Conservation (phyloP, 2,329 filamentous ascomycete species). For the Talaromyces sp. region DNA sequence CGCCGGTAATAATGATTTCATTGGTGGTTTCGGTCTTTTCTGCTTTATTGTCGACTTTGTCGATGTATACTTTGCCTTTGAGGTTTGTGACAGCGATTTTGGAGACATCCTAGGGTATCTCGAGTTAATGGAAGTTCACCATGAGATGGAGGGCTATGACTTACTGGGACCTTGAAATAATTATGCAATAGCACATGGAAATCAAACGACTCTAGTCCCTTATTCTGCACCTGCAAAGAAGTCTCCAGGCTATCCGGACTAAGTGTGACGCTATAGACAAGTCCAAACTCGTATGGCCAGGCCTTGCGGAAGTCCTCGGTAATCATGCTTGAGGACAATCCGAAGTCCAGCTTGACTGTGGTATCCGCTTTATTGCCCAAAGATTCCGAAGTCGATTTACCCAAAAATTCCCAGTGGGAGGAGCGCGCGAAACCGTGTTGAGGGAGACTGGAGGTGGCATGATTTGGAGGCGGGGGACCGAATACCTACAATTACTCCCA, state of each 20-base stretch:
- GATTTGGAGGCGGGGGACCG: conserved; percentile 72
- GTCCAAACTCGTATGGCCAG: conserved; percentile 83
- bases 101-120: conserved; percentile 68
- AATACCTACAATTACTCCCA: conserved; percentile 59
- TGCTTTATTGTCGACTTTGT: conserved; percentile 71
- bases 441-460: conserved; percentile 72
- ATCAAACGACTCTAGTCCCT: conserved; percentile 77
- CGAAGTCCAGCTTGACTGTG: conserved; percentile 92
- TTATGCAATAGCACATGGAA: conserved; percentile 91
- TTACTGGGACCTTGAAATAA: conserved; percentile 76
- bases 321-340: conserved; percentile 71
- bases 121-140: not conserved
- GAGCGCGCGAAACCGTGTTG: conserved; percentile 95
- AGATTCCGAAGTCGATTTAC: conserved; percentile 48
- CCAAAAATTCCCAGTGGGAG: conserved; percentile 88
- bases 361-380: conserved; percentile 50
- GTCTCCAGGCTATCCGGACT: conserved; percentile 72
- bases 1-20: conserved; percentile 66
- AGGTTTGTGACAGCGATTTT: conserved; percentile 71
- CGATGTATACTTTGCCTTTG: conserved; percentile 69
- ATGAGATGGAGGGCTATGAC: conserved; percentile 25
- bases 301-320: conserved; percentile 63
- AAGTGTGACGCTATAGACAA: conserved; percentile 91
- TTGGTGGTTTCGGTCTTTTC: conserved; percentile 63
- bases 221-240: conserved; percentile 81